A percentile compares a stretch with the other conserved stretches of the same genome.
Conservation (phyloP, 2,329 filamentous ascomycete genomes). For the Penicillium sp. region DNA sequence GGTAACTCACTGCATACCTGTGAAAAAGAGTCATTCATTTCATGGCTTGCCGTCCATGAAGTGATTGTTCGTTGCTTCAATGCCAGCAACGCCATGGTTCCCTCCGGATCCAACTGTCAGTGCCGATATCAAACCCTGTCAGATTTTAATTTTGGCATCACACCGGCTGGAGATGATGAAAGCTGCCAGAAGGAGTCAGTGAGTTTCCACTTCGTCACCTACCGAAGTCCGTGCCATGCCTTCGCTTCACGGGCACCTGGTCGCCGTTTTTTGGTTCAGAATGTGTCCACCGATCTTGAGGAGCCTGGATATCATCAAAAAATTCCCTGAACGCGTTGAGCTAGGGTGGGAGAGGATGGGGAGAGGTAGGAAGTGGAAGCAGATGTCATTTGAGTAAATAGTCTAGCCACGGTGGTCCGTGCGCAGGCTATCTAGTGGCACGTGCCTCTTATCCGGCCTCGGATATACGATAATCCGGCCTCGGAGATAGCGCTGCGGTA, state of each 20-base stretch:
- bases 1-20: too few relatives aligned
- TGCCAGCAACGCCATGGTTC: background rate
- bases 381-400: background rate
- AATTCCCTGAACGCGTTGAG: background rate
- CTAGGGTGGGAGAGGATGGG: background rate
- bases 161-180: background rate
- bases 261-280: constrained; percentile 4
- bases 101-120: background rate
- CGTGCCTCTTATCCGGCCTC: too few relatives aligned
- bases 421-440: too few relatives aligned
- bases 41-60: too few relatives aligned
- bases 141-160: background rate
- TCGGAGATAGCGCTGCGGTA: background rate
- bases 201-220: background rate
- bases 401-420: background rate
- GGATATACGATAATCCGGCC: too few relatives aligned
- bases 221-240: background rate
- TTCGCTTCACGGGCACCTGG: background rate
- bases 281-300: constrained; percentile 4
- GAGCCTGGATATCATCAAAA: background rate
- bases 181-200: background rate
- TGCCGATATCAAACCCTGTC: background rate
- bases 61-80: too few relatives aligned
- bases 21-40: too few relatives aligned
- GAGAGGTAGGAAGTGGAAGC: background rate